phyloP scores from a whole-genome alignment of 2,329 filamentous ascomycete species.

The Xylariaceae sp. region DNA sequence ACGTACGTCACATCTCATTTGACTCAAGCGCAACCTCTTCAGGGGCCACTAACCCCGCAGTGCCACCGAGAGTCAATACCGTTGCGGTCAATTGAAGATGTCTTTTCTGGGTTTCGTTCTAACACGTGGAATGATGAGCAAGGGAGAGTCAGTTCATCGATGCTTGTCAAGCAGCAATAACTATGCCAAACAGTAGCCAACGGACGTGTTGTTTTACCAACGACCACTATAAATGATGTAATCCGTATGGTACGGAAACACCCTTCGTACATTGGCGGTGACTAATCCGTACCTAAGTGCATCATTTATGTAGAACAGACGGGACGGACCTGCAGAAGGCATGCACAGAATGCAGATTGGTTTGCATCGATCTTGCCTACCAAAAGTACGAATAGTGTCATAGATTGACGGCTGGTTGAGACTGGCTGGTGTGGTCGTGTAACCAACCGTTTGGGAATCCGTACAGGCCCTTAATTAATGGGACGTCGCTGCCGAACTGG shows the following conservation, averaged over 20 bases:
- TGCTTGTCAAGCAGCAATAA: too few relatives aligned
- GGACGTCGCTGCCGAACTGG: too few relatives aligned
- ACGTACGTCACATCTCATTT: not conserved
- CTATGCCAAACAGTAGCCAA: not conserved
- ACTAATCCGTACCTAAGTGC: too few relatives aligned
- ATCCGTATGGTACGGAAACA: not conserved
- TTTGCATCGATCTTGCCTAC: not conserved
- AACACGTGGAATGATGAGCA: not conserved
- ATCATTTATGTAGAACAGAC: not conserved
- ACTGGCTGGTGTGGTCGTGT: too few relatives aligned
- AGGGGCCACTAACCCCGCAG: not conserved
- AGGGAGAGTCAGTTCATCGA: not conserved
- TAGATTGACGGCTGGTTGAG: not conserved
- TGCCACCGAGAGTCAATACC: not conserved
- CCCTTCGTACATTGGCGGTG: not conserved
- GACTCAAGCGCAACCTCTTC: not conserved
- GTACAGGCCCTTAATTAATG: too few relatives aligned
- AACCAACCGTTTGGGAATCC: too few relatives aligned
- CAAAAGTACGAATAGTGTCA: not conserved
- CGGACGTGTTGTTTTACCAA: not conserved
- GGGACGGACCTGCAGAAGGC: not conserved
- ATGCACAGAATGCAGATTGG: not conserved
- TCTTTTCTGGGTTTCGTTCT: not conserved
- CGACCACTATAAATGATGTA: too few relatives aligned
- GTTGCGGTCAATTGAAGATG: not conserved